Evolutionary conservation across 2,329 filamentous ascomycete genomes (phyloP), one percentile per base, ranked within the genome.

Genomic region (Ceratocystis eucalypticola): DNA sequence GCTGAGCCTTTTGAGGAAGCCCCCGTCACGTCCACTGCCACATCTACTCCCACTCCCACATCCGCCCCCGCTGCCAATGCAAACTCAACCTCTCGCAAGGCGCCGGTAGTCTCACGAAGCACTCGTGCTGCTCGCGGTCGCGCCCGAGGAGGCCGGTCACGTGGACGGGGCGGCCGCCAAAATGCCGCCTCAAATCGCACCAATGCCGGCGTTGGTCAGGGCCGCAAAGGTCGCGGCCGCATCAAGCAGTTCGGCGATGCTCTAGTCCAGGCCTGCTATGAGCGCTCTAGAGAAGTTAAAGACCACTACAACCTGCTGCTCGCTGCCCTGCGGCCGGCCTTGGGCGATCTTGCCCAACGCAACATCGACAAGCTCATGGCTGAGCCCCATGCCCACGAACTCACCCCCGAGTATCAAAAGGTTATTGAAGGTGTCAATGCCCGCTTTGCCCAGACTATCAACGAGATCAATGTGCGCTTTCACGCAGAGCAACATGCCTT

Each of bases 241-340:
- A 79, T 80, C 73, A 84, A 84, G 75, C 79, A 79, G 70, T 84
- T 83, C 71, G 75, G 78, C 68, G 79, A 82, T 69, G 75, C 78
- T 69, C 79, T 78, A 69, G 79, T 81, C 65, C 83, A 85, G 72
- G 82, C 82, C 63, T 79, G 80, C 66, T 82, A 83, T 70, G 82
- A 85, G 72, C 84, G 87, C 65, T 83, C 86, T 72, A 80, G 86
- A 70, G 82, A 87, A 70, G 78, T 89, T 71, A 87, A 87, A 74
- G 83, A 84, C 66, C 79, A 79, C 28, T 89, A 84, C 74, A 80
- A 83, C n/a, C 77, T 80, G 67, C 81, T 89, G 64, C 80, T 84
- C 67, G 81, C 83, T 70, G 79, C 82, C 37, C 75, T 88, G 70
- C 88, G 87, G 73, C 82, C 83, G 17, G 80, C 84, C 8, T 77